Evolutionary conservation across 176 grass and related monocot genomes (phyloP), one percentile per base, ranked within the genome.

Genomic region (Neostapfia colusana): DNA sequence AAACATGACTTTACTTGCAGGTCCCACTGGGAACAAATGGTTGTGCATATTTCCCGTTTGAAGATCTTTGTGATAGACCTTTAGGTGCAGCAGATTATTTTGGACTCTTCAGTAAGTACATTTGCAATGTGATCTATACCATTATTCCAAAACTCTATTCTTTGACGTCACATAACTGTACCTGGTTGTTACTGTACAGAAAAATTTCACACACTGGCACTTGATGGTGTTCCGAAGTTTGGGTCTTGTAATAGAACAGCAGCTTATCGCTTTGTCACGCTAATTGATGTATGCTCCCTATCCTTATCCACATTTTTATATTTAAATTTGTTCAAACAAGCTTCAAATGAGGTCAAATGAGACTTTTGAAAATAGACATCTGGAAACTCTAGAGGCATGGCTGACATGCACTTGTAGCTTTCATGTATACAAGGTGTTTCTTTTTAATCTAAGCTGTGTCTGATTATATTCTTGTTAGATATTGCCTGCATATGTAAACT

Each of bases 31-130:
- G 95, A 61, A 86, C 87, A 74, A 92, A 95, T 92, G 87, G 91
- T 38, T 95, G 91, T 90, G 91, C 95, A 63, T 95, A 94, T 88
- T 98, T 98, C 82, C 79, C 18, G 6, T 92, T 95, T 78, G 91
- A 98, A 88, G 89, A 94, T 75, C 84, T 98, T 65, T 98, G 91
- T 71, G 91, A 98, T 65, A 94, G 73, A 72, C 95, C 91, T 84
- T 84, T 98, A 68, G 91, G 95, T 10, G 95, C 91, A 82, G 95
- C 91, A 8, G 95, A 98, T 75, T 98, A 98, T 74, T 98, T 92
- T 65, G 95, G 91, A 64, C 84, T 98, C 53, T 98, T 94, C 44
- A 94, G 95, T 97, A 82, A 93, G 88, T 84, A 80, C 48, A 50
- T 64, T 23, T 65, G 20, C 28, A 18, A 39, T 80, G 31, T 35